Evolutionary conservation across 495 filamentous ascomycete genomes (phyloP).

Genomic region (Lepraria neglecta): DNA sequence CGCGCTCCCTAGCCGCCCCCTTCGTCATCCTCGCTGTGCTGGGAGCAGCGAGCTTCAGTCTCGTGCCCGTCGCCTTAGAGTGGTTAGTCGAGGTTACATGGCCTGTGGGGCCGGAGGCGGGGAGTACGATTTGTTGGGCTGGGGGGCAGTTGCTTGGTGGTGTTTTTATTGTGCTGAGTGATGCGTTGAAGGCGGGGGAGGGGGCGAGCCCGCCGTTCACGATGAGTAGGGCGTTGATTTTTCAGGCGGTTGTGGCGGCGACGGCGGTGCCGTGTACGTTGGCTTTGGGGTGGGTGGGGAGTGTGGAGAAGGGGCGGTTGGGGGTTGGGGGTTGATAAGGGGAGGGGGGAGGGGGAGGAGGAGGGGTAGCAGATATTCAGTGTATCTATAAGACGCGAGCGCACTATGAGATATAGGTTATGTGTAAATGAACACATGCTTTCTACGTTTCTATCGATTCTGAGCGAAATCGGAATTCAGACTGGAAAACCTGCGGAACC

Average conservation of each 20-base stretch:
- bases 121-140: constrained; percentile 74
- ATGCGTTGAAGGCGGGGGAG: constrained; percentile 61
- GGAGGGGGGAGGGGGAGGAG: not conserved
- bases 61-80: constrained; percentile 82
- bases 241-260: constrained; percentile 63
- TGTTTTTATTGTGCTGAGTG: constrained; percentile 74
- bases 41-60: constrained; percentile 70
- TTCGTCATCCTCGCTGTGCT: constrained; percentile 66
- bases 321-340: constrained; percentile 50
- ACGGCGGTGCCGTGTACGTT: constrained; percentile 62
- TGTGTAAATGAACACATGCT: too few species aligned
- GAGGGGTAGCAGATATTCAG: not conserved
- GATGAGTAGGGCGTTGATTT: constrained; percentile 70
- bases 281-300: constrained; percentile 57
- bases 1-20: constrained; percentile 59
- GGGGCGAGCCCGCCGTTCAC: constrained; percentile 53
- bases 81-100: constrained; percentile 79
- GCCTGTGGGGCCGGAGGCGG: constrained; percentile 81
- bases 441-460: too few species aligned
- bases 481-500: too few species aligned
- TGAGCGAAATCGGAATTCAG: too few species aligned
- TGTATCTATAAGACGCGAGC: not conserved
- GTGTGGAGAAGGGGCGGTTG: constrained; percentile 50
- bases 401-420: not conserved
- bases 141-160: constrained; percentile 67